These are phyloP conservation scores for Podila verticillata DNA, from an alignment of 192 early-diverging fungal species.

Conservation along the genomic window DNA sequence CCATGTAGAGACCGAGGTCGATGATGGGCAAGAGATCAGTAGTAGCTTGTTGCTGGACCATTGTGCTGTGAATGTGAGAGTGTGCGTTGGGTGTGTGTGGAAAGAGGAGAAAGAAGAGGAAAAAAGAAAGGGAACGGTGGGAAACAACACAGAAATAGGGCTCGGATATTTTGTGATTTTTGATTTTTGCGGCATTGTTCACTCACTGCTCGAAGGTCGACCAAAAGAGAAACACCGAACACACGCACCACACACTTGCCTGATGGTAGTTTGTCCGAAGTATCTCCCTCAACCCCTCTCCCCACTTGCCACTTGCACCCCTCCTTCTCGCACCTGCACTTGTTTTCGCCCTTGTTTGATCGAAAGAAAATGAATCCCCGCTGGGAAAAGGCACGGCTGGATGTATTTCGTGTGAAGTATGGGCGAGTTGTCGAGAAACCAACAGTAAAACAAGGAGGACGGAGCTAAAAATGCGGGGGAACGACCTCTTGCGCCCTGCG, in stretches of 20 bases:
- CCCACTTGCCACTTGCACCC: too few species aligned
- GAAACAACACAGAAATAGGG: background rate
- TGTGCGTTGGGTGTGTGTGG: background rate
- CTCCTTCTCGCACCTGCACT: too few species aligned
- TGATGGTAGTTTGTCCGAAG: too few species aligned
- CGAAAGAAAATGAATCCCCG: conserved; percentile 5
- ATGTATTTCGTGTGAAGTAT: too few species aligned
- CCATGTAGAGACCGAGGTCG: conserved; percentile 66
- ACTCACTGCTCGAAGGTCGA: too few species aligned
- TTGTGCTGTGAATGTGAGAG: conserved; percentile 7
- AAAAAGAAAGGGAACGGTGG: conserved; percentile 1
- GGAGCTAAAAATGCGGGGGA: conserved; percentile 32
- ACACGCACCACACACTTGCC: too few species aligned
- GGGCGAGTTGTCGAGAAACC: too few species aligned
- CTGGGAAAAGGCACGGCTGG: background rate
- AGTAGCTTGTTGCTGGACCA: conserved; percentile 37
- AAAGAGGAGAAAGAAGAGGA: background rate
- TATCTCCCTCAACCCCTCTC: too few species aligned
- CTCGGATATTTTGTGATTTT: background rate
- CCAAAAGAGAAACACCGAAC: too few species aligned
- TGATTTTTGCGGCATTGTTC: background rate
- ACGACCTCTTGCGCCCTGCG: background rate
- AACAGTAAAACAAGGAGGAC: too few species aligned
- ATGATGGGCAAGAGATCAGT: conserved; percentile 60
- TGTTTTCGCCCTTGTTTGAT: background rate